Conservation (phyloP, 305 asterid species). For the Nicotiana rustica region DNA sequence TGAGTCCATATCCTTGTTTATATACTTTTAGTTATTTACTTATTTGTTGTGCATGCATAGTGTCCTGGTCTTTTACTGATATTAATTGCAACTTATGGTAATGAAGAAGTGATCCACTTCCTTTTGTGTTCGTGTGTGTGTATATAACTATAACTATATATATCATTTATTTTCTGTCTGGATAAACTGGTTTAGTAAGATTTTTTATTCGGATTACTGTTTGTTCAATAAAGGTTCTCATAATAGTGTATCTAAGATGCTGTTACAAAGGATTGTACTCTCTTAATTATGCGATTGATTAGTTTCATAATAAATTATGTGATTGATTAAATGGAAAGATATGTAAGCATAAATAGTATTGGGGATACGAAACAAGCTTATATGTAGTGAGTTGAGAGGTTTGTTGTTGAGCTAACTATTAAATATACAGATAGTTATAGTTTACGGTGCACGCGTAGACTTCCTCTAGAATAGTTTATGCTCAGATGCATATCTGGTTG, state of each 20-base stretch:
- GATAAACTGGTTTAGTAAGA: not conserved
- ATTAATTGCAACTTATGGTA: not conserved
- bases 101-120: not conserved
- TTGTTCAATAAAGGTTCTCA: not conserved
- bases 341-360: not conserved
- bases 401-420: not conserved
- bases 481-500: not conserved
- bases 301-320: no score
- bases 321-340: not conserved
- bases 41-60: not conserved
- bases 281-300: not conserved
- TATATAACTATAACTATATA: not conserved
- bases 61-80: not conserved
- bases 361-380: not conserved
- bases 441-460: not conserved
- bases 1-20: conserved; percentile 18
- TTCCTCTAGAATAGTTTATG: not conserved
- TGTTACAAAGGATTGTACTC: not conserved
- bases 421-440: not conserved
- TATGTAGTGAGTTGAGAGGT: not conserved
- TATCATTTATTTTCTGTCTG: not conserved
- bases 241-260: not conserved
- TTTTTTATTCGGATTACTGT: not conserved
- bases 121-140: not conserved
- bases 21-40: not conserved